These are phyloP conservation scores for Eucommia ulmoides DNA, from an alignment of 257 asterid genomes.

Conservation along the genomic window DNA sequence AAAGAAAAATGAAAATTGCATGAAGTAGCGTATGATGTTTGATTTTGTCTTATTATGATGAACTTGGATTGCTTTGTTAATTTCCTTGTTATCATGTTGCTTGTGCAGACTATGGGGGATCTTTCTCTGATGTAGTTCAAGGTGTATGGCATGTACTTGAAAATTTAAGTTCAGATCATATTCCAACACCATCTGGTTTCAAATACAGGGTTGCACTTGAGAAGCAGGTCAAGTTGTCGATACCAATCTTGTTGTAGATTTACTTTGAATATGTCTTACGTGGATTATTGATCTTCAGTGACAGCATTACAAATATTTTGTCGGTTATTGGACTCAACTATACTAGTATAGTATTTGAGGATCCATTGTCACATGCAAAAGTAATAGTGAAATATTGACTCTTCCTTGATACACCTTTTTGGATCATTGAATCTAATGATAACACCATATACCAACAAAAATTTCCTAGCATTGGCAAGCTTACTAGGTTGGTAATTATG, in stretches of 20 bases:
- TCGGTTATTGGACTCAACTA: background rate
- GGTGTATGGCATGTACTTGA: slow-evolving; percentile 68
- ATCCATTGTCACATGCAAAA: background rate
- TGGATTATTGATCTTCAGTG: background rate
- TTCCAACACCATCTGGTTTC: slow-evolving; percentile 67
- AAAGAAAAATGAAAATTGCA: no score
- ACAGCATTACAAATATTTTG: background rate
- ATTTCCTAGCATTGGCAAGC: no score
- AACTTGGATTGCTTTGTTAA: slow-evolving; percentile 3
- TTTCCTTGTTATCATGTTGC: slow-evolving; percentile 8
- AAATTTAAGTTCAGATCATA: slow-evolving; percentile 62
- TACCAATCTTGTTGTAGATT: slow-evolving; percentile 2
- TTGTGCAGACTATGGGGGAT: slow-evolving; percentile 74
- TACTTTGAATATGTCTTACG: slow-evolving; percentile 9
- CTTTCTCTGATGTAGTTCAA: slow-evolving; percentile 63
- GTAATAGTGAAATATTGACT: no score
- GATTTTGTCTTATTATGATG: no score
- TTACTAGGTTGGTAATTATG: no score
- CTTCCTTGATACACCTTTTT: no score
- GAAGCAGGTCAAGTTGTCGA: slow-evolving; percentile 55
- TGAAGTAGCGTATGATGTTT: no score
- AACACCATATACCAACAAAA: no score
- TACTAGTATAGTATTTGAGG: background rate
- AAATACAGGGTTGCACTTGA: slow-evolving; percentile 83
- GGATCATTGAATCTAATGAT: no score